These are phyloP conservation scores for Colletotrichum sublineola DNA, from an alignment of 2,329 filamentous ascomycete species.

Conservation along the genomic window DNA sequence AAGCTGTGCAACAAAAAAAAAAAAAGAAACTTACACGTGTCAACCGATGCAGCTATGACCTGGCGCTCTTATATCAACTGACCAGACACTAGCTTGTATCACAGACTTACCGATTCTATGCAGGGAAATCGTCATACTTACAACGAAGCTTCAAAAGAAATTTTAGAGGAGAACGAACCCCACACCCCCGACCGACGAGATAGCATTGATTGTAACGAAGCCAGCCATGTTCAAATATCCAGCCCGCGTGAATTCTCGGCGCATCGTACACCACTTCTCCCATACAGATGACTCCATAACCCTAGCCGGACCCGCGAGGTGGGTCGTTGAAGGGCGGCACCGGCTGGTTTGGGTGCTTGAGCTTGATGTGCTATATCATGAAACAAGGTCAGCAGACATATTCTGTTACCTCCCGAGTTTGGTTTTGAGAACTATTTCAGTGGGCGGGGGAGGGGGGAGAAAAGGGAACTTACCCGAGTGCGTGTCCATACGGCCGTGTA, in stretches of 20 bases:
- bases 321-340: slow-evolving; percentile 1
- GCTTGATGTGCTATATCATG: not conserved
- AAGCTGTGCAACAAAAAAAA: too few relatives aligned
- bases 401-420: not conserved
- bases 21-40: too few relatives aligned
- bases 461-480: not conserved
- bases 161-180: too few relatives aligned
- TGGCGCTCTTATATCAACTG: not conserved
- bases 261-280: too few relatives aligned
- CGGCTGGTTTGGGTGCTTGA: slow-evolving; percentile 1
- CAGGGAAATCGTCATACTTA: not conserved
- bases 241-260: not conserved
- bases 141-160: not conserved
- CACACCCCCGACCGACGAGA: too few relatives aligned
- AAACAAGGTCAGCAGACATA: not conserved
- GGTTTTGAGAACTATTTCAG: not conserved
- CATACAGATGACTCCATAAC: too few relatives aligned
- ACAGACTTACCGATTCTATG: not conserved
- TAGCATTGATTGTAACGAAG: too few relatives aligned
- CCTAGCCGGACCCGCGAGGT: too few relatives aligned
- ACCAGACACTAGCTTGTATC: not conserved
- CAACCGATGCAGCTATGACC: not conserved
- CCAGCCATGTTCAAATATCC: not conserved
- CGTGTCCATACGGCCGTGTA: not conserved
- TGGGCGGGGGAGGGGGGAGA: too few relatives aligned